Conservation (phyloP, 805 yeast species). For the Dipodascopsis tothii region DNA sequence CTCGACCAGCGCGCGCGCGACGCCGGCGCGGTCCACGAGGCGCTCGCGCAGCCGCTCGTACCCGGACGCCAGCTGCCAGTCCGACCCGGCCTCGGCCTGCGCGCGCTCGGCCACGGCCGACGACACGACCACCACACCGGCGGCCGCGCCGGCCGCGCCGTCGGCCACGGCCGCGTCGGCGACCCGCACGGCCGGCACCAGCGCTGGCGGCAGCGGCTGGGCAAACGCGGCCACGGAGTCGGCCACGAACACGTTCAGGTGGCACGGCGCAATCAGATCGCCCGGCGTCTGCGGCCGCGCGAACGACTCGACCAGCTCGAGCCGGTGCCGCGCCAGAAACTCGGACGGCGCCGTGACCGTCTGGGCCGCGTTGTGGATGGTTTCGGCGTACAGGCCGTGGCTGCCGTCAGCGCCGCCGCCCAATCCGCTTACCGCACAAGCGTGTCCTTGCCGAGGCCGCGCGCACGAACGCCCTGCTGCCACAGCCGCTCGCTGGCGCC, state of each 20-base stretch:
- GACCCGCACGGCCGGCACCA: constrained; percentile 16
- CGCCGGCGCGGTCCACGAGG: constrained; percentile 8
- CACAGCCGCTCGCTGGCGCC: constrained; percentile 11
- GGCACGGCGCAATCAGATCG: constrained; percentile 20
- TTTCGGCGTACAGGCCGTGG: constrained; percentile 2
- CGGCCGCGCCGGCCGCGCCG: constrained; percentile 7
- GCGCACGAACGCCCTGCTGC: constrained; percentile 3
- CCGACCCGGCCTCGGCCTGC: constrained; percentile 1
- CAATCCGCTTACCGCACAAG: constrained; percentile 7
- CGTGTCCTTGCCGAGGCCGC: constrained; percentile 14
- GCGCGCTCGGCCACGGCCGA: constrained; percentile 1
- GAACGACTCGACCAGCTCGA: constrained; percentile 10
- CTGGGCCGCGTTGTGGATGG: constrained; percentile 13
- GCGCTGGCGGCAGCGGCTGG: constrained; percentile 4
- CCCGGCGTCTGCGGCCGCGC: constrained; percentile 4
- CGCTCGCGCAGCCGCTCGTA: constrained; percentile 1
- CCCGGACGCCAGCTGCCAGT: constrained; percentile 5
- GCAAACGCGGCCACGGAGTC: constrained; percentile 7
- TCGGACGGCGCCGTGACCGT: constrained; percentile 12
- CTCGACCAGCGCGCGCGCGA: constrained; percentile 8
- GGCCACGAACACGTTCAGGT: constrained; percentile 11
- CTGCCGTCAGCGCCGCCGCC: constrained; percentile 1
- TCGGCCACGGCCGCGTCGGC: constrained; percentile 3
- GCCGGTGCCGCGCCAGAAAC: constrained; percentile 9
- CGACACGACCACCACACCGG: constrained; percentile 11